Evolutionary conservation across 192 early-diverging fungal genomes (phyloP).

Genomic region (Kickxella alabastrina): DNA sequence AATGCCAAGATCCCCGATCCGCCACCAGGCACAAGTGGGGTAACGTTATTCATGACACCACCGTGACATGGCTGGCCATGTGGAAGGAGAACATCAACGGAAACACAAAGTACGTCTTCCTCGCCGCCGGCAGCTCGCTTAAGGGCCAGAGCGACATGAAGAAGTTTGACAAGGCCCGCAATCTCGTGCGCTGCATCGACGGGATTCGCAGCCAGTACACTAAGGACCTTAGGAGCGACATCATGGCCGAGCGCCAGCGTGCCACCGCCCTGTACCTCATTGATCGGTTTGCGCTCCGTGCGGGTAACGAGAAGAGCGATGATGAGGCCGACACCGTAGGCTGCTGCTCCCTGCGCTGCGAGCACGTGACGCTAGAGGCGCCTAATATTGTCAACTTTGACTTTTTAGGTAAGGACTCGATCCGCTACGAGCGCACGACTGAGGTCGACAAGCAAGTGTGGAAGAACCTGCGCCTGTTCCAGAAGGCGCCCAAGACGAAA

Average conservation of each 20-base stretch:
- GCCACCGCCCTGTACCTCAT: conserved; percentile 96
- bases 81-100: conserved; percentile 99
- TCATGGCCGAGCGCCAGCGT: conserved; percentile 80
- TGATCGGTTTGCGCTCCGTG: conserved; percentile 88
- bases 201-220: conserved; percentile 78
- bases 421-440: conserved; percentile 84
- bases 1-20: conserved; percentile 74
- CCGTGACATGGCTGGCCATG: conserved; percentile 92
- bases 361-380: conserved; percentile 81
- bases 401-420: conserved; percentile 98
- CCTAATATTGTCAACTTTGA: conserved; percentile 88
- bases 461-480: conserved; percentile 91
- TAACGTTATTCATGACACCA: conserved; percentile 81
- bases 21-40: conserved; percentile 90
- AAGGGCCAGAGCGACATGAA: conserved; percentile 94
- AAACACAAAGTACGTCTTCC: conserved; percentile 89
- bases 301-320: conserved; percentile 96
- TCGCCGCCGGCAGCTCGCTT: conserved; percentile 87
- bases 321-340: conserved; percentile 99
- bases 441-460: conserved; percentile 85
- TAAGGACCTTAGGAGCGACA: conserved; percentile 71
- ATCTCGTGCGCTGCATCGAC: conserved; percentile 63
- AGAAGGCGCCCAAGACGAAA: conserved; percentile 67
- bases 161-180: conserved; percentile 95
- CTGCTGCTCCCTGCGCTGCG: conserved; percentile 92